Evolutionary conservation across 2,329 filamentous ascomycete genomes (phyloP).

Genomic region (Alternaria dauci): DNA sequence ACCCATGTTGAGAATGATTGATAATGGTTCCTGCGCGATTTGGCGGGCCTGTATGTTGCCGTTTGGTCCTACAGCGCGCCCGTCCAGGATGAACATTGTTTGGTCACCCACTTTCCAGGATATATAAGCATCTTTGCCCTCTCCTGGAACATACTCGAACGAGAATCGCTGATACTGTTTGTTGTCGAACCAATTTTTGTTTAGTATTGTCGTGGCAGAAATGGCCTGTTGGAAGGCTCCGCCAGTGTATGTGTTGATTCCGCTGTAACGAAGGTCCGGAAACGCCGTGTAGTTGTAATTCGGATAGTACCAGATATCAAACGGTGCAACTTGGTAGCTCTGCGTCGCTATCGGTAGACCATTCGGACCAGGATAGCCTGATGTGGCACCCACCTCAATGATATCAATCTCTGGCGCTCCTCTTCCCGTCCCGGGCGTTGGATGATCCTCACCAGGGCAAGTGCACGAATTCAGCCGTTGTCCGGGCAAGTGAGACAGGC

Average conservation of each 20-base stretch:
- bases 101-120: slow-evolving; percentile 63
- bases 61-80: slow-evolving; percentile 61
- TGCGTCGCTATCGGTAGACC: slow-evolving; percentile 58
- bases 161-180: slow-evolving; percentile 64
- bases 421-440: slow-evolving; percentile 57
- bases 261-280: slow-evolving; percentile 58
- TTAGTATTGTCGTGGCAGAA: slow-evolving; percentile 63
- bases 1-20: slow-evolving; percentile 62
- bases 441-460: slow-evolving; percentile 57
- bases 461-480: slow-evolving; percentile 57
- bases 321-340: slow-evolving; percentile 60
- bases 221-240: slow-evolving; percentile 66
- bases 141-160: slow-evolving; percentile 64
- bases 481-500: slow-evolving; percentile 55
- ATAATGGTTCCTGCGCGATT: slow-evolving; percentile 63
- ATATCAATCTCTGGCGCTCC: slow-evolving; percentile 61
- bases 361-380: slow-evolving; percentile 37
- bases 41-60: slow-evolving; percentile 61
- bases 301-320: slow-evolving; percentile 61
- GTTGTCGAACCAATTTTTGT: slow-evolving; percentile 65
- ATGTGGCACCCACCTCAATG: slow-evolving; percentile 57
- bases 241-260: slow-evolving; percentile 62
- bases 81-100: slow-evolving; percentile 62
- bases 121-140: slow-evolving; percentile 56
- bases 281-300: slow-evolving; percentile 63